phyloP scores from a whole-genome alignment of 768 basidiomycete species.

The Lentinula raphanica region DNA sequence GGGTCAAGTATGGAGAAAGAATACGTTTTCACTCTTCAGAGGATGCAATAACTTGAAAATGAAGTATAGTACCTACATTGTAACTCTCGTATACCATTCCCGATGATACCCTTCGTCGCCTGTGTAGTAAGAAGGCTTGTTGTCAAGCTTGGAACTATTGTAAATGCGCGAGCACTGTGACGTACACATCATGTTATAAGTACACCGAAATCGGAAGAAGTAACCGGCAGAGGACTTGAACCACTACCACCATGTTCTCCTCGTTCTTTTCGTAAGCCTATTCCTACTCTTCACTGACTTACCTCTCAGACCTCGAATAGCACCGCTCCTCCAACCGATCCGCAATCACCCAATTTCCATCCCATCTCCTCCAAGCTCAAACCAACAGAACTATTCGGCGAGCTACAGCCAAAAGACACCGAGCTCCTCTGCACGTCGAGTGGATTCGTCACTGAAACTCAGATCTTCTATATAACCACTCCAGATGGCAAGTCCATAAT shows the following conservation, averaged over 20 bases:
- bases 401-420: conserved; percentile 67
- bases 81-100: not conserved
- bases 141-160: too few species aligned
- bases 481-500: conserved; percentile 75
- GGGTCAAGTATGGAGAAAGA: not conserved
- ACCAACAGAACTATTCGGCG: conserved; percentile 62
- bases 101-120: not conserved
- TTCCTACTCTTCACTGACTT: not conserved
- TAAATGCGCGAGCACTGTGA: not conserved
- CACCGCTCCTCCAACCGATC: conserved; percentile 53
- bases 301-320: conserved; percentile 22
- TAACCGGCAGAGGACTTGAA: not conserved
- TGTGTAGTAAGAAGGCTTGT: too few species aligned
- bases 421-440: conserved; percentile 73
- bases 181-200: not conserved
- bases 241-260: conserved; percentile 58
- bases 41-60: not conserved
- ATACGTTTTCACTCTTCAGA: not conserved
- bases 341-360: conserved; percentile 73
- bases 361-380: conserved; percentile 65
- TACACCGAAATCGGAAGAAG: not conserved
- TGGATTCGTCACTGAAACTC: conserved; percentile 90
- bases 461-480: conserved; percentile 77
- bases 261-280: conserved; percentile 70
- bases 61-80: not conserved